These are phyloP conservation scores for Marchantia polymorpha DNA, from an alignment of 225 moss, liverwort and hornwort genomes.

Conservation along the genomic window DNA sequence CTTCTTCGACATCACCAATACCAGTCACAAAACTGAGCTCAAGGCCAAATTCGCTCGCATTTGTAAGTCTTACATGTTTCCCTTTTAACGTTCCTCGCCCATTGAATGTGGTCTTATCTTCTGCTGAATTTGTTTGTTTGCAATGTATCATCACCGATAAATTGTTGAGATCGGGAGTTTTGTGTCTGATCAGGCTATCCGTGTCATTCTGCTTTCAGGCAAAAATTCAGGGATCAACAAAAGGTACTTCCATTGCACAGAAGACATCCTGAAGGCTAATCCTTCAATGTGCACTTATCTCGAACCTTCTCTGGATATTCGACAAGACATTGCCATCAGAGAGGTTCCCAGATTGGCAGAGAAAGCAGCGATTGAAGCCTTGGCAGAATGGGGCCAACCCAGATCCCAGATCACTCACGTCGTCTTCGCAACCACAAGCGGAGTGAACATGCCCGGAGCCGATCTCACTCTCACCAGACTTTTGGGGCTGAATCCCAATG, in stretches of 20 bases:
- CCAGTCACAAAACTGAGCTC: constrained; percentile 10
- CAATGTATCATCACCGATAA: not conserved
- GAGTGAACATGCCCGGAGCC: constrained; percentile 62
- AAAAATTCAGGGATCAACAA: constrained; percentile 50
- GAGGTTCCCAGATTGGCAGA: constrained; percentile 59
- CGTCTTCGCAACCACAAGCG: constrained; percentile 58
- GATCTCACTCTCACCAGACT: constrained; percentile 25
- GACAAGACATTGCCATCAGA: constrained; percentile 53
- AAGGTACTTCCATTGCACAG: constrained; percentile 49
- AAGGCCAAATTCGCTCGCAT: constrained; percentile 25
- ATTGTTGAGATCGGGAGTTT: not conserved
- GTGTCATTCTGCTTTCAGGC: constrained; percentile 15
- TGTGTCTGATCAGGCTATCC: not conserved
- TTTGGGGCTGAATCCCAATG: constrained; percentile 6
- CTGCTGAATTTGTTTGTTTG: not conserved
- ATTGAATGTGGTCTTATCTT: not conserved
- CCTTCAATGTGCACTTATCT: constrained; percentile 38
- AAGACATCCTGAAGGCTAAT: constrained; percentile 47
- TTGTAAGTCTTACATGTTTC: constrained; percentile 3
- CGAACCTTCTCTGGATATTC: constrained; percentile 36
- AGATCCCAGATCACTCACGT: constrained; percentile 48
- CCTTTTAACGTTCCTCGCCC: not conserved
- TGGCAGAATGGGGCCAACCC: constrained; percentile 49
- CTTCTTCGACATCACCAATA: constrained; percentile 25
- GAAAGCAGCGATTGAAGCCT: constrained; percentile 44